Conservation (phyloP, 2,329 filamentous ascomycete genomes). For the Pestalotiopsis sp. region DNA sequence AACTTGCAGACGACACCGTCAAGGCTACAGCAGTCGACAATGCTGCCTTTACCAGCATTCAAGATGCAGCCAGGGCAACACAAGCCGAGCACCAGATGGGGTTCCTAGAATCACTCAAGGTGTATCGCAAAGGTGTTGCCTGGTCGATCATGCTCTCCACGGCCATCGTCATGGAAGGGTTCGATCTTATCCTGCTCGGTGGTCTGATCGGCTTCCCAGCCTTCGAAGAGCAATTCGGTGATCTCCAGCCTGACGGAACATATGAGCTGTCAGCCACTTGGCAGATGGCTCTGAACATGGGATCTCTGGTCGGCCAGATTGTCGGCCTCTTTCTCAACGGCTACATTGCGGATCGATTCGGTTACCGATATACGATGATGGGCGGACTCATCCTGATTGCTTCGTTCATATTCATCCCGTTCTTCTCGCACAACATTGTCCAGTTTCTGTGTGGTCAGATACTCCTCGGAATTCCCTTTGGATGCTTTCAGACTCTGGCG, state of each 20-base stretch:
- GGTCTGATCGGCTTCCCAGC: conserved; percentile 32
- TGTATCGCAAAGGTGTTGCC: conserved; percentile 13
- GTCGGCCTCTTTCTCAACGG: conserved; percentile 6
- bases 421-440: conserved; percentile 22
- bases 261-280: conserved; percentile 29
- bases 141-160: conserved; percentile 23
- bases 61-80: conserved; percentile 1
- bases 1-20: background rate
- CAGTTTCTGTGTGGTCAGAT: conserved; percentile 28
- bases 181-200: conserved; percentile 33
- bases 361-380: conserved; percentile 32
- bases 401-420: conserved; percentile 30
- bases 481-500: conserved; percentile 31
- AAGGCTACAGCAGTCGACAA: background rate
- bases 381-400: conserved; percentile 26
- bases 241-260: conserved; percentile 19
- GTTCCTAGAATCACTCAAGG: background rate
- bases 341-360: conserved; percentile 25
- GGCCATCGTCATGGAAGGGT: conserved; percentile 21
- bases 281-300: conserved; percentile 29
- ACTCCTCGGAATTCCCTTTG: conserved; percentile 30
- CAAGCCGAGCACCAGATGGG: conserved; percentile 14
- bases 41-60: background rate
- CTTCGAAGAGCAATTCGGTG: conserved; percentile 30
- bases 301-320: background rate